Conservation (phyloP, 1,284 basidiomycete genomes). For the Takashimella koratensis region DNA sequence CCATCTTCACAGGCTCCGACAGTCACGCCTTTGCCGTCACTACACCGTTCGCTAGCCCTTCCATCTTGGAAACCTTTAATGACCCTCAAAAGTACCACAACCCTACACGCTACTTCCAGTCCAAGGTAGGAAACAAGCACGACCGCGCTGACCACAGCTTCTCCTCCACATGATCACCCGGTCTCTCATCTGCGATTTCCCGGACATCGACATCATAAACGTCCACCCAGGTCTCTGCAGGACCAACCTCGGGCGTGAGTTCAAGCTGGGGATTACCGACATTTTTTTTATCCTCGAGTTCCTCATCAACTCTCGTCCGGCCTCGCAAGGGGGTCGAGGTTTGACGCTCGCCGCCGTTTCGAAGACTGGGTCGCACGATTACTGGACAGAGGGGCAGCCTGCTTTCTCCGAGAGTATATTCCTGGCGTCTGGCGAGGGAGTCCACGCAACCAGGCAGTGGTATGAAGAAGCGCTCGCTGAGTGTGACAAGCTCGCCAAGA, state of each 20-base stretch:
- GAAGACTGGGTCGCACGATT: too few relatives aligned
- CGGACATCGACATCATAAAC: conserved; percentile 7
- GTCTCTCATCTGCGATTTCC: conserved; percentile 6
- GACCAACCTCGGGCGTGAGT: conserved; percentile 16
- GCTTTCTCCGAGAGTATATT: too few relatives aligned
- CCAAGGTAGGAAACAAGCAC: conserved; percentile 9
- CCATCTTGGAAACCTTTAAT: conserved; percentile 10
- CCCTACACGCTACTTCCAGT: conserved; percentile 9
- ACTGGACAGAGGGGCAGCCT: too few relatives aligned
- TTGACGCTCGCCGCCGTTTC: too few relatives aligned
- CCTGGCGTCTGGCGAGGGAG: too few relatives aligned
- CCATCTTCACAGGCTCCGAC: conserved; percentile 13
- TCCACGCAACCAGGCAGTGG: too few relatives aligned
- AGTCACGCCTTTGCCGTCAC: conserved; percentile 4
- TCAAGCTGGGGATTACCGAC: not conserved
- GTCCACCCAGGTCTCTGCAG: conserved; percentile 12
- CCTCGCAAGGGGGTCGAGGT: not conserved
- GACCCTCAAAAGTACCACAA: conserved; percentile 8
- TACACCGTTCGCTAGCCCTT: not conserved
- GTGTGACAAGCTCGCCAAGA: too few relatives aligned
- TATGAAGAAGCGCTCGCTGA: too few relatives aligned
- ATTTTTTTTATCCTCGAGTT: not conserved
- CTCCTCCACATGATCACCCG: conserved; percentile 17
- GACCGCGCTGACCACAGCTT: conserved; percentile 7
- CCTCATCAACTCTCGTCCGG: not conserved